Conservation (phyloP, 768 basidiomycete species). For the Amanita brunnescens region DNA sequence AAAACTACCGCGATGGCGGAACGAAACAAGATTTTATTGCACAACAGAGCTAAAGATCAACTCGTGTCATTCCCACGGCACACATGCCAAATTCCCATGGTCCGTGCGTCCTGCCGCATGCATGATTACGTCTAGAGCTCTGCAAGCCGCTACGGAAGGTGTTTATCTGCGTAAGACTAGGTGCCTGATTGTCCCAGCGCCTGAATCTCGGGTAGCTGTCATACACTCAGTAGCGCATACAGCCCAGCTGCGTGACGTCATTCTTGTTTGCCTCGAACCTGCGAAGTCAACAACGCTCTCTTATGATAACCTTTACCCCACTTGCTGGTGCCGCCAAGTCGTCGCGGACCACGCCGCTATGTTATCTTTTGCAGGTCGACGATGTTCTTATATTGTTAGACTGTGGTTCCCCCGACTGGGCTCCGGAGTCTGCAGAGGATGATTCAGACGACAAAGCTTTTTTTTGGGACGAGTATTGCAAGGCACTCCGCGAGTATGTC, state of each 20-base stretch:
- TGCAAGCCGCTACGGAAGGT: no score
- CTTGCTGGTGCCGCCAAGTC: slow-evolving; percentile 78
- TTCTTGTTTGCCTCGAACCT: slow-evolving; percentile 2
- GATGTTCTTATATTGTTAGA: slow-evolving; percentile 91
- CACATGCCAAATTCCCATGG: slow-evolving; percentile 21
- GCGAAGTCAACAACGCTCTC: neutral
- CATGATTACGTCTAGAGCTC: no score
- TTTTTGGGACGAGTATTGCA: slow-evolving; percentile 59
- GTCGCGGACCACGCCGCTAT: slow-evolving; percentile 51
- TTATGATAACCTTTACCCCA: slow-evolving; percentile 93
- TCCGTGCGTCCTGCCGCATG: slow-evolving; percentile 27
- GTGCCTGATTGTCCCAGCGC: no score
- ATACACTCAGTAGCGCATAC: no score
- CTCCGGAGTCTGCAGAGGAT: slow-evolving; percentile 29
- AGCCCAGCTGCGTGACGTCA: neutral
- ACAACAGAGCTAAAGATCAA: slow-evolving; percentile 28
- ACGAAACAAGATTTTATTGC: slow-evolving; percentile 36
- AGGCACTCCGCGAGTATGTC: slow-evolving; percentile 58
- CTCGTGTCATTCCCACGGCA: slow-evolving; percentile 33
- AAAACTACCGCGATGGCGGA: slow-evolving; percentile 34
- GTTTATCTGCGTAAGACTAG: no score
- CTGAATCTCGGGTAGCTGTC: no score
- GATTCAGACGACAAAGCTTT: slow-evolving; percentile 25
- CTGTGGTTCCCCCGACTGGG: slow-evolving; percentile 88
- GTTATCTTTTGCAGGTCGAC: slow-evolving; percentile 89